Percentiles rank a stretch among this genome's conserved stretches.
These are phyloP conservation scores for Fagopyrum homotropicum DNA, from an alignment of 148 eudicot genomes.

Conservation along the genomic window DNA sequence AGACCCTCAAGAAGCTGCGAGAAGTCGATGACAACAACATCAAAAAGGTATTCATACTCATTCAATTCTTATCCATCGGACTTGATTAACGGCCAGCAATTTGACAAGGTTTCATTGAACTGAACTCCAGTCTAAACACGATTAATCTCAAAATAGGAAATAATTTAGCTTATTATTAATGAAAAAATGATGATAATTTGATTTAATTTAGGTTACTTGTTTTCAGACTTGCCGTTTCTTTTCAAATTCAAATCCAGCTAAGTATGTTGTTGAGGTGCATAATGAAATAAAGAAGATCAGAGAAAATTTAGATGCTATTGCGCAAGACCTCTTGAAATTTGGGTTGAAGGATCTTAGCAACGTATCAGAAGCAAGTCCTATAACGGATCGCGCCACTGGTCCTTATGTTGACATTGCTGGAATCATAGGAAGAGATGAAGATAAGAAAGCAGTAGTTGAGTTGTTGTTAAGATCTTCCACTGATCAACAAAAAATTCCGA, in stretches of 20 bases:
- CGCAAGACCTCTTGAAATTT: conserved; percentile 11
- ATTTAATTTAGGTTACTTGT: not conserved
- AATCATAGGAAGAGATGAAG: conserved; percentile 29
- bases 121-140: too few species aligned
- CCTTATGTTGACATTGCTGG: conserved; percentile 17
- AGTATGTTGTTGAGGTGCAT: not conserved
- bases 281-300: not conserved
- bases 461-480: conserved; percentile 13
- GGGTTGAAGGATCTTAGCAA: not conserved
- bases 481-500: not conserved
- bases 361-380: not conserved
- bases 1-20: not conserved
- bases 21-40: not conserved
- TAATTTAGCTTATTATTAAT: too few species aligned
- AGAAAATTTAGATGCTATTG: conserved; percentile 15
- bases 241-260: not conserved
- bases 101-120: too few species aligned
- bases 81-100: too few species aligned
- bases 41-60: not conserved
- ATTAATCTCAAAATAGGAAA: too few species aligned
- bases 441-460: conserved; percentile 17
- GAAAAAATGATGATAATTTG: not conserved
- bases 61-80: too few species aligned
- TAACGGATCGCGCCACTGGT: conserved; percentile 13
- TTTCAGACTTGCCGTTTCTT: not conserved